A percentile compares a stretch with the other conserved stretches of the same genome.
Evolutionary conservation across 331 rosid species (phyloP).

Genomic region (Cydonia oblonga): DNA sequence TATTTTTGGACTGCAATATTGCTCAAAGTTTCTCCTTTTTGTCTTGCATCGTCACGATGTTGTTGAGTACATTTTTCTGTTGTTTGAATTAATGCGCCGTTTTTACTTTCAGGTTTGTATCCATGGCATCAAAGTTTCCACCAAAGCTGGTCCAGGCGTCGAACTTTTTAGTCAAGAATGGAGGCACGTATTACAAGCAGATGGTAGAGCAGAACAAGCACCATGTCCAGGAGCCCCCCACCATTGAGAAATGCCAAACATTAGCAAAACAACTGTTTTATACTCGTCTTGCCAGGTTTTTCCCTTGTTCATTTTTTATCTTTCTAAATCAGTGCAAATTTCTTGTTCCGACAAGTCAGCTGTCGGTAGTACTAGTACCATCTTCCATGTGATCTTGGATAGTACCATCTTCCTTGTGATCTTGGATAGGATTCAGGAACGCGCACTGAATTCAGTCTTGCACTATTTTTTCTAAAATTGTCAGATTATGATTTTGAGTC

Average conservation of each 20-base stretch:
- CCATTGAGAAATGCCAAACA: conserved; percentile 61
- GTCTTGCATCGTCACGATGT: neutral
- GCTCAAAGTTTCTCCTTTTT: neutral
- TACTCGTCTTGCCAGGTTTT: conserved; percentile 83
- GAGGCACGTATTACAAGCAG: conserved; percentile 53
- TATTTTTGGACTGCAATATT: too few species aligned
- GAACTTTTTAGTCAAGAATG: conserved; percentile 38
- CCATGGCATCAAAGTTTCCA: conserved; percentile 64
- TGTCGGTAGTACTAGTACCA: neutral
- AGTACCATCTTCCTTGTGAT: neutral
- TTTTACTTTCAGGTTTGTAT: neutral
- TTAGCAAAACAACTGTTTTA: conserved; percentile 60
- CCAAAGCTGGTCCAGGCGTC: conserved; percentile 60
- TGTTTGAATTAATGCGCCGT: neutral
- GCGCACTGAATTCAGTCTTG: neutral
- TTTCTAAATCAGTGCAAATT: neutral
- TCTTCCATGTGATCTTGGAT: neutral
- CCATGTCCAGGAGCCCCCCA: conserved; percentile 70
- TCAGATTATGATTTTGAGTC: neutral
- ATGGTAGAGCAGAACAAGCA: conserved; percentile 70
- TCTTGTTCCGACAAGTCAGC: neutral
- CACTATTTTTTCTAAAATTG: neutral
- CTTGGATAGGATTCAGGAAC: neutral
- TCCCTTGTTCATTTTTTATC: neutral
- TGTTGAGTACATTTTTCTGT: neutral